phyloP scores from a whole-genome alignment of 192 early-diverging fungal species.

The Mortierella hygrophila region DNA sequence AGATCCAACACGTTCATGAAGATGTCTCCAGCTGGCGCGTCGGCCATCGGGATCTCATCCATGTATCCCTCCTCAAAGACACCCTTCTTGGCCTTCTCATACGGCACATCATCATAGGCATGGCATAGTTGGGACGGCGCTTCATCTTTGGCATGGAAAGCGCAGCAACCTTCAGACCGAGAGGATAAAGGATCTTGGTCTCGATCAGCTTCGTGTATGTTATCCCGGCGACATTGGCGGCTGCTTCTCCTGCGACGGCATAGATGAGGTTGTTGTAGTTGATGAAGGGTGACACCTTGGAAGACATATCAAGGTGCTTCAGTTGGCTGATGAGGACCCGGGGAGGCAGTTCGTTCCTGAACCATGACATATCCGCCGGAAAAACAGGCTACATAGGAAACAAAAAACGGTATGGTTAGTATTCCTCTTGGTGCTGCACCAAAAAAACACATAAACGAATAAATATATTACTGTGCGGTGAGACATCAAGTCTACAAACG shows the following conservation, averaged over 20 bases:
- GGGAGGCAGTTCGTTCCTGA: neutral
- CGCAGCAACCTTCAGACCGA: conserved; percentile 24
- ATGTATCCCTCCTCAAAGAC: conserved; percentile 10
- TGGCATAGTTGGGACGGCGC: conserved; percentile 13
- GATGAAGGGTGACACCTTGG: neutral
- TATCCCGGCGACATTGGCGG: conserved; percentile 21
- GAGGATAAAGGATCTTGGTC: conserved; percentile 16
- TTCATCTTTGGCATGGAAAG: conserved; percentile 16
- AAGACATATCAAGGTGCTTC: neutral
- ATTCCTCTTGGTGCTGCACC: neutral
- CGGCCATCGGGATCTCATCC: neutral
- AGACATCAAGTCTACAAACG: too few relatives aligned
- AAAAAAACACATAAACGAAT: neutral
- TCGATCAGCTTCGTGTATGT: conserved; percentile 14
- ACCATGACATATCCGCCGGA: conserved; percentile 10
- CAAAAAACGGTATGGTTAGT: neutral
- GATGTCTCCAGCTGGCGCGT: conserved; percentile 24
- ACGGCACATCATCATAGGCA: conserved; percentile 9
- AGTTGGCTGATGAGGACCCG: conserved; percentile 18
- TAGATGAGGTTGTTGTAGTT: conserved; percentile 30
- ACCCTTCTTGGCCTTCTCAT: conserved; percentile 32
- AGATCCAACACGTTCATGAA: conserved; percentile 30
- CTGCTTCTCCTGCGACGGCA: conserved; percentile 30
- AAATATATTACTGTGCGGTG: conserved; percentile 3
- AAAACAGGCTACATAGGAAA: conserved; percentile 7